These are phyloP conservation scores for Rehmannia glutinosa DNA, from an alignment of 257 asterid genomes.

Conservation along the genomic window DNA sequence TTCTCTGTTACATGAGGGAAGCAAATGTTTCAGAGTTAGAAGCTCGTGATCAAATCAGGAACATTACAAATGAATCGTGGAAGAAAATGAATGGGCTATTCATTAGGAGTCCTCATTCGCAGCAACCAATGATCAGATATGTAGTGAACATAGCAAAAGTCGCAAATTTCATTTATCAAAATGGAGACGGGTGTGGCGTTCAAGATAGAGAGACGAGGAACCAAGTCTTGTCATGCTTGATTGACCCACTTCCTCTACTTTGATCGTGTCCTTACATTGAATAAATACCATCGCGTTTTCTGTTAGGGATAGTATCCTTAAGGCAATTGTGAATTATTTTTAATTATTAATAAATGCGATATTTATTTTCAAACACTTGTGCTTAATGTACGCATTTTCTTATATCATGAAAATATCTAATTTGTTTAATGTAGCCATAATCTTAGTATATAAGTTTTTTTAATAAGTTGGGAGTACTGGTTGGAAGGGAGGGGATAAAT, in stretches of 20 bases:
- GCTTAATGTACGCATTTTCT: no score
- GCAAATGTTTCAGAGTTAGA: slow-evolving; percentile 34
- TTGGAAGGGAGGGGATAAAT: no score
- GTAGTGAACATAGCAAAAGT: slow-evolving; percentile 41
- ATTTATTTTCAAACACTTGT: no score
- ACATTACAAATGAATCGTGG: slow-evolving; percentile 32
- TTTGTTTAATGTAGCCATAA: no score
- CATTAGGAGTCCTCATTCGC: not conserved
- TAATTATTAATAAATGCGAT: no score
- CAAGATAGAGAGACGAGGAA: slow-evolving; percentile 38
- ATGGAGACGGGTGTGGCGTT: slow-evolving; percentile 65
- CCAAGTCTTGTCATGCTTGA: slow-evolving; percentile 44
- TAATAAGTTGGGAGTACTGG: no score
- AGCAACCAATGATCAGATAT: slow-evolving; percentile 16
- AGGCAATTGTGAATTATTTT: no score
- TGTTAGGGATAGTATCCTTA: no score
- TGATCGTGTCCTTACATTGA: no score
- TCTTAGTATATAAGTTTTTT: no score
- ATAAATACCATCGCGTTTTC: no score
- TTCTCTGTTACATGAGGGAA: slow-evolving; percentile 56
- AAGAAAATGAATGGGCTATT: slow-evolving; percentile 32
- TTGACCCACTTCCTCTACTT: slow-evolving; percentile 28
- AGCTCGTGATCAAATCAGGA: slow-evolving; percentile 35
- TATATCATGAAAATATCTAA: no score
- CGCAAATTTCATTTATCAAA: slow-evolving; percentile 43